Conservation (phyloP, 768 basidiomycete genomes). For the Lanmaoa rubissima region DNA sequence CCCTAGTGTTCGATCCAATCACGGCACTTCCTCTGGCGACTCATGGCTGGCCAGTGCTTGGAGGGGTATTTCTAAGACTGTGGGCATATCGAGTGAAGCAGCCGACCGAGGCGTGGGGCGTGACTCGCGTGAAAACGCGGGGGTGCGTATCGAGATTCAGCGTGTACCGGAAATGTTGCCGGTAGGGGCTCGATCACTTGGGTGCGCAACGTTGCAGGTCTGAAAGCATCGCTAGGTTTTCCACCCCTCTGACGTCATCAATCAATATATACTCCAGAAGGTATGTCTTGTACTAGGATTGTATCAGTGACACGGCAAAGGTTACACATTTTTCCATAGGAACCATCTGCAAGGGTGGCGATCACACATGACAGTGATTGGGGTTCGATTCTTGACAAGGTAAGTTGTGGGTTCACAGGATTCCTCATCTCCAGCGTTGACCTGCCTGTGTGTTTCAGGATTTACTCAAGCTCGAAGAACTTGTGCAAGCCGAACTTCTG, state of each 20-base stretch:
- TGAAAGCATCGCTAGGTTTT: conserved; percentile 18
- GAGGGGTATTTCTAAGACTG: conserved; percentile 15
- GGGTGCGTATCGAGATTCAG: conserved; percentile 12
- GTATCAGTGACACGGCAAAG: background rate
- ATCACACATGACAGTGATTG: conserved; percentile 26
- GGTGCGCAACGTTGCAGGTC: background rate
- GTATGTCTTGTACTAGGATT: conserved; percentile 1
- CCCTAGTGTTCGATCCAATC: background rate
- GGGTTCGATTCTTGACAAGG: conserved; percentile 19
- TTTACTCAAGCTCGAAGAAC: conserved; percentile 10
- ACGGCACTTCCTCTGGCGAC: background rate
- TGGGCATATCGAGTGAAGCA: conserved; percentile 11
- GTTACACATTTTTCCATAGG: conserved; percentile 2
- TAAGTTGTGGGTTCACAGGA: background rate
- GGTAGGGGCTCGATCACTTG: conserved; percentile 3
- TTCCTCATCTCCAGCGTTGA: background rate
- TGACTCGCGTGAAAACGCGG: background rate
- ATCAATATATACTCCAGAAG: conserved; percentile 22
- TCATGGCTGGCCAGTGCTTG: conserved; percentile 20
- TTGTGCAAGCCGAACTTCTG: conserved; percentile 10
- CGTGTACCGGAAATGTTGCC: conserved; percentile 20
- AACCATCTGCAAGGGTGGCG: conserved; percentile 23
- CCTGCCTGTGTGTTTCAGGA: background rate
- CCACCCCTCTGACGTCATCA: conserved; percentile 25
- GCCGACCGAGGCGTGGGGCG: background rate